Percentiles rank a stretch among this genome's conserved stretches.
Conservation (phyloP, 2,329 filamentous ascomycete species). For the Fusarium chlamydosporum region DNA sequence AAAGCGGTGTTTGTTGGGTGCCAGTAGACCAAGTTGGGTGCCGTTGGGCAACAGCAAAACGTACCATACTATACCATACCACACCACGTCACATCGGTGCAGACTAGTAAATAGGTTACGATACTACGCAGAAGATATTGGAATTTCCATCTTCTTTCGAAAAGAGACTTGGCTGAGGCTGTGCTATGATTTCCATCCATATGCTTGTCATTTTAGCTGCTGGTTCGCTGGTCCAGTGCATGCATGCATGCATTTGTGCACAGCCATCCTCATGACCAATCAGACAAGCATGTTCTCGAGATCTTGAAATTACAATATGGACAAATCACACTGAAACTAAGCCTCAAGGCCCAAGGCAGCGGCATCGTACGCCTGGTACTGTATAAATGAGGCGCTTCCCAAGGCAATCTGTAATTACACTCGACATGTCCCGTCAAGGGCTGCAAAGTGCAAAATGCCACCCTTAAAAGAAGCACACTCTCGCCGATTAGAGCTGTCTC, state of each 20-base stretch:
- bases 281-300: slow-evolving; percentile 1
- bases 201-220: slow-evolving; percentile 28
- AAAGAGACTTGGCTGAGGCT: slow-evolving; percentile 30
- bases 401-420: slow-evolving; percentile 30
- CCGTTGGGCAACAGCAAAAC: slow-evolving; percentile 35
- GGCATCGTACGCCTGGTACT: slow-evolving; percentile 17
- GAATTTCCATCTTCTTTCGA: slow-evolving; percentile 40
- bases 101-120: background rate
- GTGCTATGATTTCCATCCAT: slow-evolving; percentile 19
- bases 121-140: slow-evolving; percentile 15
- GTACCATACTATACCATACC: slow-evolving; percentile 2
- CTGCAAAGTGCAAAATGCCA: slow-evolving; percentile 32
- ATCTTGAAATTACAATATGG: slow-evolving; percentile 30
- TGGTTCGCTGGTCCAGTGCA: slow-evolving; percentile 23
- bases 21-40: slow-evolving; percentile 40
- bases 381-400: slow-evolving; percentile 39
- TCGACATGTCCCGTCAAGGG: slow-evolving; percentile 5
- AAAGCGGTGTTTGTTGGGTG: slow-evolving; percentile 36
- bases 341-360: slow-evolving; percentile 30
- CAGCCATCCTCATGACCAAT: slow-evolving; percentile 30
- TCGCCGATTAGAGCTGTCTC: slow-evolving; percentile 5
- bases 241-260: slow-evolving; percentile 18
- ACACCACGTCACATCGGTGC: background rate
- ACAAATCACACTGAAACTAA: slow-evolving; percentile 18
- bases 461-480: slow-evolving; percentile 25